Conservation (phyloP, 495 filamentous ascomycete genomes). For the Melanomma pulvis-pyrius region DNA sequence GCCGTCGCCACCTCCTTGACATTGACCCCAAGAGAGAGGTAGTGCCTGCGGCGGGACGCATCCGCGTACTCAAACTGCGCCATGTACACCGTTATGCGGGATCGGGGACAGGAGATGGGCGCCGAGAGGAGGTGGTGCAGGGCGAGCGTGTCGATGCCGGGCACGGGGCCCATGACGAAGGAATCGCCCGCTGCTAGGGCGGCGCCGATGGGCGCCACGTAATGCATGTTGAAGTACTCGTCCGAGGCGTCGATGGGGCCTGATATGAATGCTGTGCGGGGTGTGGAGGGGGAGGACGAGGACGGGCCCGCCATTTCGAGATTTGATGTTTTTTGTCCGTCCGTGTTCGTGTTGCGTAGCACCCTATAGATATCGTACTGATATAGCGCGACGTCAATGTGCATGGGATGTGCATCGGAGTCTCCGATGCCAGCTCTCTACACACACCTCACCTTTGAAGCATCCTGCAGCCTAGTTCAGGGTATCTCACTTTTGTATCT, state of each 20-base stretch:
- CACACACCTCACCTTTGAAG: not conserved
- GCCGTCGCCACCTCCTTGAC: constrained; percentile 4
- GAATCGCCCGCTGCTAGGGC: constrained; percentile 15
- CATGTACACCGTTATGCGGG: constrained; percentile 29
- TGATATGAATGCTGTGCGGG: constrained; percentile 29
- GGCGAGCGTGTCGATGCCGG: constrained; percentile 28
- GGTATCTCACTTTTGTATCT: not conserved
- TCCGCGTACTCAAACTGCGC: constrained; percentile 20
- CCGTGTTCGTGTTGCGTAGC: no score
- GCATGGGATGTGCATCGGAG: no score
- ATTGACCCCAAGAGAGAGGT: constrained; percentile 15
- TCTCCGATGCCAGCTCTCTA: no score
- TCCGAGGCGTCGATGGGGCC: constrained; percentile 24
- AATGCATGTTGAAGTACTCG: constrained; percentile 23
- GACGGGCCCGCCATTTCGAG: no score
- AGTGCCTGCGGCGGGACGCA: not conserved
- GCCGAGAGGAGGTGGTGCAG: constrained; percentile 17
- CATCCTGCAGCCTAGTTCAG: not conserved
- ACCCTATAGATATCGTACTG: no score
- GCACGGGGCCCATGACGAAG: constrained; percentile 30
- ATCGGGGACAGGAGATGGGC: not conserved
- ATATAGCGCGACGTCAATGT: no score
- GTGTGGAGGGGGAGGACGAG: not conserved
- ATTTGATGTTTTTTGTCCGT: no score
- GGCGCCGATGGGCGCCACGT: not conserved